Conservation (phyloP, 305 asterid species). For the Fraxinus nigra region DNA sequence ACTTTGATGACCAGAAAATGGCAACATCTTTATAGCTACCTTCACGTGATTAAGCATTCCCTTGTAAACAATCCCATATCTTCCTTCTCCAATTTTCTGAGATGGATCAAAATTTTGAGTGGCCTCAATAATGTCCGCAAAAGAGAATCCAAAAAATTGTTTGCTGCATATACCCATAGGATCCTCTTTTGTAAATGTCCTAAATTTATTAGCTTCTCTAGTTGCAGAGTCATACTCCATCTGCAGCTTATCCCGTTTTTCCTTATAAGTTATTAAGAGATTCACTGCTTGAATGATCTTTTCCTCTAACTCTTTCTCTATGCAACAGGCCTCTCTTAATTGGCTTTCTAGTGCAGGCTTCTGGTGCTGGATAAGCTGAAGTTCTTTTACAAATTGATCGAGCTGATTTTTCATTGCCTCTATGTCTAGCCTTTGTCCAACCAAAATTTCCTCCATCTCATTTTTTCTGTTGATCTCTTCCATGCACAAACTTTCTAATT, state of each 20-base stretch:
- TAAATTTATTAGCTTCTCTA: constrained; percentile 44
- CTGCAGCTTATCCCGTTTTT: constrained; percentile 66
- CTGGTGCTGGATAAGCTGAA: constrained; percentile 48
- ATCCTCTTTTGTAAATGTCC: constrained; percentile 42
- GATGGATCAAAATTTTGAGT: constrained; percentile 71
- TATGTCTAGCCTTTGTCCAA: constrained; percentile 49
- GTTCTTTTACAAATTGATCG: constrained; percentile 39
- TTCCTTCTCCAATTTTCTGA: constrained; percentile 78
- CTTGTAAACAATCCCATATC: constrained; percentile 70
- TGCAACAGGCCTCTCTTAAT: constrained; percentile 43
- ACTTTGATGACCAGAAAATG: constrained; percentile 66
- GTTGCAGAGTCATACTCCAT: constrained; percentile 59
- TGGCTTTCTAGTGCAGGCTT: constrained; percentile 60
- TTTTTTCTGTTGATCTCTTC: constrained; percentile 45
- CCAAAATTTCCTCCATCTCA: constrained; percentile 52
- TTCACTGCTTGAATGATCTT: constrained; percentile 85
- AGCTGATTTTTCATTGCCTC: constrained; percentile 49
- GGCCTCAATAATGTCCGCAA: constrained; percentile 70
- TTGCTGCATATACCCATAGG: constrained; percentile 31
- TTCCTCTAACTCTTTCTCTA: constrained; percentile 83
- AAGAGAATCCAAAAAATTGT: constrained; percentile 58
- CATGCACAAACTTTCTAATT: constrained; percentile 41
- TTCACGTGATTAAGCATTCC: constrained; percentile 55
- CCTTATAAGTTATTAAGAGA: constrained; percentile 68
- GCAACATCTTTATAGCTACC: constrained; percentile 87